Base-by-base conservation (phyloP, 2,329 filamentous ascomycete genomes). In the Sporothrix globosa region DNA sequence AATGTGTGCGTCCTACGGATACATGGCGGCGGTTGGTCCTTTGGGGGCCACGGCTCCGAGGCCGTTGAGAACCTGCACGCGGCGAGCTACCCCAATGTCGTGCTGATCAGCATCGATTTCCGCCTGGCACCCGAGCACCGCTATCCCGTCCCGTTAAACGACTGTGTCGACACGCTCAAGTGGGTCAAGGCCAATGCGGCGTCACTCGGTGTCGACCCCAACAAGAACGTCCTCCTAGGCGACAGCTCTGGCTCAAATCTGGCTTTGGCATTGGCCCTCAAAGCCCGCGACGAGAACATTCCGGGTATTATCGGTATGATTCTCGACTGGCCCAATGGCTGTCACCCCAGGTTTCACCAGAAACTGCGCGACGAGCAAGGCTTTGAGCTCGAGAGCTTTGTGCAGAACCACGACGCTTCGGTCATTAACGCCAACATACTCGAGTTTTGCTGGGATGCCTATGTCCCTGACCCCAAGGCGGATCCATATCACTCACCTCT, bases 101-200 rank as follows among this genome's bases (percentile, higher is more conserved):
- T 81, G 1, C 78, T 81, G 5, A 76, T 80, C 34, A 81, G 79
- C 52, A 76, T 82, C 4, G 78, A 78, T 50, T 81, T 81, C 61
- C 75, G 80, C 46, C 74, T 79, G 73, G 84, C 84, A 0, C 84
- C 84, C 3, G 84, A 86, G 72, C 82, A 81, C 71, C 82, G 82
- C 0, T 86, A 84, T 67, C 84, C 84, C 0, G 81, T 81, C 68
- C 82, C 82, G 0, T 71, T 85, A 9, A 81, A 86, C 68, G 84
- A 86, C 75, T 82, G 82, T 61, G 84, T 83, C 69, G 84, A 86
- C 71, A 83, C 82, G 5, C 81, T 81, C 19, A 74, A 78, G 76
- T 82, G 80, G 80, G 79, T 80, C 75, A 80, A 85, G 71, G 80
- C 81, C 9, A 79, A 85, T 74, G 81, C 83, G 10, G n/a, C 19